Base-by-base conservation (phyloP, 805 yeast species). In the Metschnikowia sp. region DNA sequence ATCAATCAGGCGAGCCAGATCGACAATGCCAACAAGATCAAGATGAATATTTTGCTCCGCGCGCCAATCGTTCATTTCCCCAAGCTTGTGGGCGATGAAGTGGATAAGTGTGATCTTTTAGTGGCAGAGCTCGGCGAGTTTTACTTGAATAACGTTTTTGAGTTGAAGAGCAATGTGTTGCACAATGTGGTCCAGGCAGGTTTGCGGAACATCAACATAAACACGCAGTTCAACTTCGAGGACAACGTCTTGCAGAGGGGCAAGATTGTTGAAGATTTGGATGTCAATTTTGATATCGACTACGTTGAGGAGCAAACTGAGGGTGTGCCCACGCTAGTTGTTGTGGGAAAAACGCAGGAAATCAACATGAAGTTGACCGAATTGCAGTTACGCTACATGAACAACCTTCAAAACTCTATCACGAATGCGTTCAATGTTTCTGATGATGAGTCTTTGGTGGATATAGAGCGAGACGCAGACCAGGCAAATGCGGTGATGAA, bases 11-110 rank as follows among this genome's bases (percentile, higher is more conserved):
- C 94, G 0, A 81, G 72, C 38, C 82, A 81, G 52, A 73, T 83
- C 37, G 79, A 80, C 44, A 73, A 69, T 47, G 80, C 87, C 0
- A 76, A 70, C 40, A 78, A 75, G 53, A 82, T 90, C 66, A 82
- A 83, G 53, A 78, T 91, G 60, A 86, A 91, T 56, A 66, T 95
- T 32, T 65, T 79, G 13, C 74, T 94, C 12, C 77, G 80, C 44
- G 88, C 97, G 1, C 99, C 99, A 0, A 85, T 85, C 9, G 71
- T 94, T 33, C 81, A 85, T 2, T 89, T 90, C 58, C 96, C 98
- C 0, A 75, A 75, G 44, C 52, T 78, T 0, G 69, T 75, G 3
- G 77, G 75, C 38, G 71, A 70, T 4, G 60, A 64, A 1, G 60
- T 57, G 2, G 56, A 67, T 2, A 52, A 53, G 26, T 81, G 77